Conservation (phyloP, 1,139 yeast genomes). For the Zygoascus sp. region DNA sequence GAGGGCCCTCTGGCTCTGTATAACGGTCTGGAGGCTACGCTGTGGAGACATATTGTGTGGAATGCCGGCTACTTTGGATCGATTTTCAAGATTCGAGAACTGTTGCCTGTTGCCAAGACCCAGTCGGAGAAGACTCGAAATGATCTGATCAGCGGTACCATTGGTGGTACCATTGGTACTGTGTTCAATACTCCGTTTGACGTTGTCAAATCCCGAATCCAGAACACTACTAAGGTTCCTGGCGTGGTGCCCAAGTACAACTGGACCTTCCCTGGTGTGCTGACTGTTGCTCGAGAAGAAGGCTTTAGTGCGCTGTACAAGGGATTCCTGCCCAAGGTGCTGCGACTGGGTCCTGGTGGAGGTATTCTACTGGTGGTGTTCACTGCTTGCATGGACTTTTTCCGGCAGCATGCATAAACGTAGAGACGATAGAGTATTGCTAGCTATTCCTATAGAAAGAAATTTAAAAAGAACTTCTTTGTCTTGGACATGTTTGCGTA, state of each 20-base stretch:
- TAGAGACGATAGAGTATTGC: neutral
- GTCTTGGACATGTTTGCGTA: neutral
- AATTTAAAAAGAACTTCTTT: too few species aligned
- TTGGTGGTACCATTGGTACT: constrained; percentile 97
- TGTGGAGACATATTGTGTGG: constrained; percentile 97
- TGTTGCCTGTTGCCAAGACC: constrained; percentile 74
- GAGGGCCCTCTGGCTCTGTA: constrained; percentile 84
- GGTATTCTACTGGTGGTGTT: constrained; percentile 95
- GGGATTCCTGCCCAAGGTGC: constrained; percentile 94
- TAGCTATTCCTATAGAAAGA: neutral
- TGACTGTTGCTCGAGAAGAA: constrained; percentile 80
- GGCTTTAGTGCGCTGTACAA: constrained; percentile 71
- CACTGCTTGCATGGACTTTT: constrained; percentile 91
- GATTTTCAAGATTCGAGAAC: constrained; percentile 75
- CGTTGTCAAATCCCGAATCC: constrained; percentile 96
- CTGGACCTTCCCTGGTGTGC: constrained; percentile 85
- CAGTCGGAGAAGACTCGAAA: constrained; percentile 70
- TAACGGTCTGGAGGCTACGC: constrained; percentile 92
- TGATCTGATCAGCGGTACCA: constrained; percentile 85
- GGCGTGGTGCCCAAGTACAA: constrained; percentile 71
- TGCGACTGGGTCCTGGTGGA: constrained; percentile 98
- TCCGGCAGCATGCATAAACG: constrained; percentile 57
- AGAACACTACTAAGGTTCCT: constrained; percentile 67
- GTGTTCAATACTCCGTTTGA: constrained; percentile 93
- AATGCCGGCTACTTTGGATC: constrained; percentile 98